These are phyloP conservation scores for Penstemon barbatus DNA, from an alignment of 257 asterid genomes.

Conservation along the genomic window DNA sequence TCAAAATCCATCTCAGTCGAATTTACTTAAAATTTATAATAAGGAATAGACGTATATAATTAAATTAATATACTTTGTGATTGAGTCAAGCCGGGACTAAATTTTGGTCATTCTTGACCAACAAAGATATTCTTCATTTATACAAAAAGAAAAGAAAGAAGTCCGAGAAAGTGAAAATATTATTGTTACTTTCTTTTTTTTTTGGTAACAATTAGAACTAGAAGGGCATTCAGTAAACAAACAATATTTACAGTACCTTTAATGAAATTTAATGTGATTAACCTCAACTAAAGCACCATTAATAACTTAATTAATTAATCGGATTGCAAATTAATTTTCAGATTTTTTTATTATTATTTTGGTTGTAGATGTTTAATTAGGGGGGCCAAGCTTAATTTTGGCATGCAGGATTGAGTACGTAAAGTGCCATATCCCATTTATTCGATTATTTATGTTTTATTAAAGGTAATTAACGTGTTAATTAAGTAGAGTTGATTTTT, in stretches of 20 bases:
- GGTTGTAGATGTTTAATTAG: background rate
- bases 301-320: constrained; percentile 11
- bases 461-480: background rate
- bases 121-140: no score
- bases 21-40: no score
- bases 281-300: constrained; percentile 5
- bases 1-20: no score
- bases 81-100: no score
- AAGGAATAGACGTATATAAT: no score
- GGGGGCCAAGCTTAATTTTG: constrained; percentile 11
- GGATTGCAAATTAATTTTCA: background rate
- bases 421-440: constrained; percentile 26
- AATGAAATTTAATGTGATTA: constrained; percentile 30
- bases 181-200: no score
- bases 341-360: constrained; percentile 13
- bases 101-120: no score
- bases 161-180: background rate
- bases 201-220: background rate
- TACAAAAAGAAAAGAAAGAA: background rate
- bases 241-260: background rate
- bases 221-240: background rate
- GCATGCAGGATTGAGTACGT: constrained; percentile 25
- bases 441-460: constrained; percentile 4
- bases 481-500: background rate
- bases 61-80: no score